Percentiles rank a stretch among this genome's conserved stretches.
Evolutionary conservation across 2,329 filamentous ascomycete species (phyloP).

Genomic region (Sarocladiaceae sp.): DNA sequence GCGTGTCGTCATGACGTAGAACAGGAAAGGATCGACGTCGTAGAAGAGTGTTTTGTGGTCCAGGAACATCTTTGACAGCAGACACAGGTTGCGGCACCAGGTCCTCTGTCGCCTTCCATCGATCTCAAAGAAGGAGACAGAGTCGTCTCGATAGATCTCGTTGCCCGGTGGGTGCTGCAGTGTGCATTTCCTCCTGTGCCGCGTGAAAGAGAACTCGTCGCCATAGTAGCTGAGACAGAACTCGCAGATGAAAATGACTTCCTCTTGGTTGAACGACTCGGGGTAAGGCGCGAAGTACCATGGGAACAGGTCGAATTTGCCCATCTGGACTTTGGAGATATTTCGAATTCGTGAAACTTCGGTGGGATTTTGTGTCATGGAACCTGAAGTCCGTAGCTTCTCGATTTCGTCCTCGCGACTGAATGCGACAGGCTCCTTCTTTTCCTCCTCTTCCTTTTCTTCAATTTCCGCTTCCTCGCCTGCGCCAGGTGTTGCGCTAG

Average conservation of each 20-base stretch:
- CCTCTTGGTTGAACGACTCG: conserved; percentile 77
- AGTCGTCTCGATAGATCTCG: conserved; percentile 91
- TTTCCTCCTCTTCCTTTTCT: conserved; percentile 38
- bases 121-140: conserved; percentile 91
- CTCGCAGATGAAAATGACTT: conserved; percentile 94
- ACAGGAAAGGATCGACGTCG: conserved; percentile 97
- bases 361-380: conserved; percentile 97
- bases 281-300: conserved; percentile 99
- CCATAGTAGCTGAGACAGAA: conserved; percentile 93
- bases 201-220: conserved; percentile 71
- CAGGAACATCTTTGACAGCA: conserved; percentile 92
- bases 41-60: conserved; percentile 99
- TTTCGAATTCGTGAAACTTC: conserved; percentile 96
- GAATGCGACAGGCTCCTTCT: conserved; percentile 50
- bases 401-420: conserved; percentile 90
- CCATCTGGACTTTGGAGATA: conserved; percentile 90
- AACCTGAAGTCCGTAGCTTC: conserved; percentile 86
- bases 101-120: conserved; percentile 90
- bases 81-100: conserved; percentile 92
- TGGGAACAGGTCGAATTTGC: conserved; percentile 82
- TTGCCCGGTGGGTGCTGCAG: conserved; percentile 92
- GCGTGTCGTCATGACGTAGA: conserved; percentile 93
- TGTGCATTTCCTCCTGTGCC: conserved; percentile 85
- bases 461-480: conserved; percentile 51
- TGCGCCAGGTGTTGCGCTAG: conserved; percentile 37